These are phyloP conservation scores for carrot (Daucus carota) DNA, from an alignment of 129 eudicot species.

Conservation along the genomic window DH1_v3.0 NC_030389.2:42274001-42274500, in stretches of 20 bases:
- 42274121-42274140: neutral
- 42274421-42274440: neutral
- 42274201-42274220: neutral
- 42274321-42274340: neutral
- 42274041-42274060: too few relatives aligned
- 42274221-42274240: neutral
- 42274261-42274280: neutral
- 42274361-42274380: neutral
- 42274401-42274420: neutral
- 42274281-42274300: neutral
- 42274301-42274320: neutral
- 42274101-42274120: neutral
- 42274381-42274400: neutral
- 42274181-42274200: neutral
- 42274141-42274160: neutral
- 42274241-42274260: neutral
- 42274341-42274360: neutral
- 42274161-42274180: neutral
- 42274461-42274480: constrained; percentile 95
- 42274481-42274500: constrained; percentile 40
- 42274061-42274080: neutral
- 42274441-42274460: neutral
- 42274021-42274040: neutral
- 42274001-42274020: neutral
- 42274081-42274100: neutral